phyloP scores from a whole-genome alignment of 2,329 filamentous ascomycete genomes.

The Penicillium sp. region DNA sequence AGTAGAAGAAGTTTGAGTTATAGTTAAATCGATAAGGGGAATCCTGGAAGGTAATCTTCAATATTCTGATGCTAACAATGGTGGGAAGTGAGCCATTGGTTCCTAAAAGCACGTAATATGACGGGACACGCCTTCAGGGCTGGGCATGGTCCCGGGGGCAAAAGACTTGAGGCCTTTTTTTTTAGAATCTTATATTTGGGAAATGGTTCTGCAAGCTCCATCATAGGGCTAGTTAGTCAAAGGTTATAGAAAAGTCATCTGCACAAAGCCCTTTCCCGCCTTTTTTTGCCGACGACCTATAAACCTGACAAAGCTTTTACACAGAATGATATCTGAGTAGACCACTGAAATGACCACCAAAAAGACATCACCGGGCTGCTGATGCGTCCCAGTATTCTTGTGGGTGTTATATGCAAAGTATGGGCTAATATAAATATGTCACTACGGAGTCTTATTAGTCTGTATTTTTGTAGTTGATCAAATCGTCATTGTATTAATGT shows the following conservation, averaged over 20 bases:
- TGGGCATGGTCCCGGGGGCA: too few species aligned
- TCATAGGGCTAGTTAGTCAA: background rate
- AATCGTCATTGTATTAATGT: background rate
- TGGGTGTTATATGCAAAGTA: background rate
- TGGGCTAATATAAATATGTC: background rate
- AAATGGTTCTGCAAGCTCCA: background rate
- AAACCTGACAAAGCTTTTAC: too few species aligned
- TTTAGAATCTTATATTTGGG: background rate
- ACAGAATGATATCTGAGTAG: too few species aligned
- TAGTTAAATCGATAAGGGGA: background rate
- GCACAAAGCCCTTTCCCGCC: too few species aligned
- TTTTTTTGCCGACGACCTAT: too few species aligned
- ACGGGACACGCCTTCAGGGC: too few species aligned
- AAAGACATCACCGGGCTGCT: too few species aligned
- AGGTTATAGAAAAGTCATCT: too few species aligned
- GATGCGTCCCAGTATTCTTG: too few species aligned
- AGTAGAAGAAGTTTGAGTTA: background rate
- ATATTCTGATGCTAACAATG: background rate
- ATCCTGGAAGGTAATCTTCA: background rate
- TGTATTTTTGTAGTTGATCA: background rate
- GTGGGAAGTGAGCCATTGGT: background rate
- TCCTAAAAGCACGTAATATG: background rate
- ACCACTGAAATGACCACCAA: too few species aligned
- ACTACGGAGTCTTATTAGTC: background rate
- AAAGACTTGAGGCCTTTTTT: background rate